These are phyloP conservation scores for Artomyces pyxidatus DNA, from an alignment of 768 basidiomycete species.

Conservation along the genomic window DNA sequence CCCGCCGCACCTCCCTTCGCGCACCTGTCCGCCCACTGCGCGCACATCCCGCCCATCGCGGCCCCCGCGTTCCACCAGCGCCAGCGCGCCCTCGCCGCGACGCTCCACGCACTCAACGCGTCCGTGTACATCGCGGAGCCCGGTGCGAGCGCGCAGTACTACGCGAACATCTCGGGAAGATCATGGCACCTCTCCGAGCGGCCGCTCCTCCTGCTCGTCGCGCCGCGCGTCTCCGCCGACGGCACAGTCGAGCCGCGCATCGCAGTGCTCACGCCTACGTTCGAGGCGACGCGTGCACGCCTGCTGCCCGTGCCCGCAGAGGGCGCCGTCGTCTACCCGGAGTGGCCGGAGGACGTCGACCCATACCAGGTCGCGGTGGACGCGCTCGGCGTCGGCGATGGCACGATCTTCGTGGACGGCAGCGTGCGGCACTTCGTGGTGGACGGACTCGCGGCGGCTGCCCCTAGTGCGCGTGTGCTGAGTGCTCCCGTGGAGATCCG, in stretches of 20 bases:
- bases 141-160: constrained; percentile 62
- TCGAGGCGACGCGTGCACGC: constrained; percentile 67
- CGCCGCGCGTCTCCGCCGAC: constrained; percentile 27
- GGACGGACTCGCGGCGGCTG: constrained; percentile 48
- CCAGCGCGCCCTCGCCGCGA: constrained; percentile 45
- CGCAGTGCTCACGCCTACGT: constrained; percentile 64
- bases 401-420: constrained; percentile 52
- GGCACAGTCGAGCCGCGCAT: constrained; percentile 34
- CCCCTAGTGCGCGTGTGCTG: constrained; percentile 29
- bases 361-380: constrained; percentile 50
- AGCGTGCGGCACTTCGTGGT: constrained; percentile 54
- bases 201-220: constrained; percentile 62
- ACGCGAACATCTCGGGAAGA: constrained; percentile 54
- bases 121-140: constrained; percentile 77
- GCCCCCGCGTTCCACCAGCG: constrained; percentile 38
- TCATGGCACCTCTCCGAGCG: constrained; percentile 73
- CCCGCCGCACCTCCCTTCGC: background rate
- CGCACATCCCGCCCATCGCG: constrained; percentile 39
- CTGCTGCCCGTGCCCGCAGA: constrained; percentile 44
- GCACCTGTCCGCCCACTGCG: constrained; percentile 31
- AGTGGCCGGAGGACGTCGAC: constrained; percentile 27
- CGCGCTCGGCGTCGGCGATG: constrained; percentile 20
- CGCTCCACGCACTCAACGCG: constrained; percentile 41
- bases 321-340: constrained; percentile 26
- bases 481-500: constrained; percentile 47